Conservation (phyloP, 73 alveolate genomes). For the Uronychia setigera region DNA sequence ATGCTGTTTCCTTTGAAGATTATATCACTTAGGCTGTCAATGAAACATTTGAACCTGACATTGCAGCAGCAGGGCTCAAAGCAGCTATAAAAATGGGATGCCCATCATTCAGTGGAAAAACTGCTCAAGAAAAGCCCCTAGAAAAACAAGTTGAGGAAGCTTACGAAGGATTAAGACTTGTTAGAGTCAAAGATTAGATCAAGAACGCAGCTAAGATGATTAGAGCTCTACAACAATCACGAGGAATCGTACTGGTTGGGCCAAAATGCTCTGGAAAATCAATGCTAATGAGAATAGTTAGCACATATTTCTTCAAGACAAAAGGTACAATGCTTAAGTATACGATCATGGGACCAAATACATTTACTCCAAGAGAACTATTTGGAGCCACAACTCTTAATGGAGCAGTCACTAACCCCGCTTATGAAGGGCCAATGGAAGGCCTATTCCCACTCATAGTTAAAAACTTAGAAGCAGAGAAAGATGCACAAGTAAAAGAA, state of each 20-base stretch:
- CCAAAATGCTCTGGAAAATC: slow-evolving; percentile 64
- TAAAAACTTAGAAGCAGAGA: neutral
- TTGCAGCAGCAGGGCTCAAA: neutral
- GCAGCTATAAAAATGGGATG: neutral
- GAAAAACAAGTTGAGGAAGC: neutral
- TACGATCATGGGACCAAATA: slow-evolving; percentile 26
- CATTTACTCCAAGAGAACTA: slow-evolving; percentile 13
- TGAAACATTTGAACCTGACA: neutral
- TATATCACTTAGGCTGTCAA: neutral
- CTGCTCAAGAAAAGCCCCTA: neutral
- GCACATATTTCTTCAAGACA: slow-evolving; percentile 7
- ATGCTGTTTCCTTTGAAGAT: neutral
- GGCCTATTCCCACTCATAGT: neutral
- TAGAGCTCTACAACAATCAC: neutral
- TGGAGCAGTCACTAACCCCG: neutral
- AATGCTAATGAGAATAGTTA: slow-evolving; percentile 31
- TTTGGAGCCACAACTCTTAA: slow-evolving; percentile 24
- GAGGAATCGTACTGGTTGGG: slow-evolving; percentile 58
- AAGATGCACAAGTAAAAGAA: neutral
- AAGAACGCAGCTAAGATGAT: neutral
- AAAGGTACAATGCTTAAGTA: slow-evolving; percentile 23
- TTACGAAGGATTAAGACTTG: neutral
- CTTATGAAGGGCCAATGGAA: neutral
- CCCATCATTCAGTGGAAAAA: neutral
- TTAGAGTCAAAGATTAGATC: neutral